phyloP scores from a whole-genome alignment of 805 yeast genomes.

The Wickerhamomyces rabaulensis region DNA sequence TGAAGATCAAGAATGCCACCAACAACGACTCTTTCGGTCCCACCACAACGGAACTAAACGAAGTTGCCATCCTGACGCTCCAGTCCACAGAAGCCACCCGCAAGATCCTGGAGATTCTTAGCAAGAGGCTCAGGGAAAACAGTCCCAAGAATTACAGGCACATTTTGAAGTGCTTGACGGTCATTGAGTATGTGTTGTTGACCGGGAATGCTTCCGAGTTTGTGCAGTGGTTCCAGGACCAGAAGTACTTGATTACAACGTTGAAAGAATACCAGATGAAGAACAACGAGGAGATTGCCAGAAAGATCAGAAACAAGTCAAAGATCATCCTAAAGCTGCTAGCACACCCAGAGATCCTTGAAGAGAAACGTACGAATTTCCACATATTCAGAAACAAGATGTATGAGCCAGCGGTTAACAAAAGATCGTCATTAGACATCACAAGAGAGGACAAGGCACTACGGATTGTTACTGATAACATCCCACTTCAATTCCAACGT shows the following conservation, averaged over 20 bases:
- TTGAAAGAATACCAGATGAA: slow-evolving; percentile 25
- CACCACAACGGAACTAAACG: slow-evolving; percentile 48
- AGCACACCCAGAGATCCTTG: slow-evolving; percentile 30
- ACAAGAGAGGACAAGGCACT: slow-evolving; percentile 8
- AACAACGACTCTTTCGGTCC: slow-evolving; percentile 52
- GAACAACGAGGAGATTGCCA: slow-evolving; percentile 22
- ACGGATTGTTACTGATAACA: slow-evolving; percentile 2
- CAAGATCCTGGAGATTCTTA: slow-evolving; percentile 32
- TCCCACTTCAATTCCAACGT: slow-evolving; percentile 8
- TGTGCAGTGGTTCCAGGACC: slow-evolving; percentile 41
- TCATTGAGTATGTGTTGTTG: slow-evolving; percentile 44
- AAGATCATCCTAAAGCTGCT: slow-evolving; percentile 27
- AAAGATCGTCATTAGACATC: slow-evolving; percentile 22
- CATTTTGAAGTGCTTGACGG: slow-evolving; percentile 46
- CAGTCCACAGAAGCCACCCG: slow-evolving; percentile 28
- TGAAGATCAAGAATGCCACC: slow-evolving; percentile 41
- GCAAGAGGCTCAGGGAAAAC: slow-evolving; percentile 32
- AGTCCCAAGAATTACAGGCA: slow-evolving; percentile 30
- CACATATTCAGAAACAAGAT: slow-evolving; percentile 36
- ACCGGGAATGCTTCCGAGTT: slow-evolving; percentile 47
- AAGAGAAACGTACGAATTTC: slow-evolving; percentile 36
- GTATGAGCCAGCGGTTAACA: slow-evolving; percentile 32
- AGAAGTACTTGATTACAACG: slow-evolving; percentile 28
- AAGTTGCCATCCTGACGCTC: slow-evolving; percentile 42
- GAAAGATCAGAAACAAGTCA: slow-evolving; percentile 35